phyloP scores from a whole-genome alignment of 768 basidiomycete species.

The Clavaria fumosa region DNA sequence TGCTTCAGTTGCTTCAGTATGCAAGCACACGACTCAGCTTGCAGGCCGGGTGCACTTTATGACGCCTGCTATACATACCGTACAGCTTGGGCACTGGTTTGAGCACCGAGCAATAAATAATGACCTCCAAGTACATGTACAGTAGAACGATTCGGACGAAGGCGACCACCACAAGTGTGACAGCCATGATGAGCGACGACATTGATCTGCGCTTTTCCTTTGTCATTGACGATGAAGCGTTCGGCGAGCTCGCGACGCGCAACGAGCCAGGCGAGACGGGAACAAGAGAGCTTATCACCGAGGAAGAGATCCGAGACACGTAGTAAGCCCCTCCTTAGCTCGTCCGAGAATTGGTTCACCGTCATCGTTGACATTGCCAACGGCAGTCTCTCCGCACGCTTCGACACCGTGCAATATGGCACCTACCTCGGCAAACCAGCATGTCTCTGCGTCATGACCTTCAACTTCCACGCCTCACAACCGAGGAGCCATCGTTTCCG shows the following conservation, averaged over 20 bases:
- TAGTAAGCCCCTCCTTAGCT: background rate
- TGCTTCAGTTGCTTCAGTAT: no score
- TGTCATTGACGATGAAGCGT: background rate
- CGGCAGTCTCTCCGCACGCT: conserved; percentile 1
- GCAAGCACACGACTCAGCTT: no score
- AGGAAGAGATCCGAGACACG: background rate
- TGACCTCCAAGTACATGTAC: no score
- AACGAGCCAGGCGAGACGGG: conserved; percentile 1
- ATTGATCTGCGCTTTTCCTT: background rate
- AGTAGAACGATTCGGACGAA: background rate
- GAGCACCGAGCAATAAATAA: no score
- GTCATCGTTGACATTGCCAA: no score
- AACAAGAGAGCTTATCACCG: background rate
- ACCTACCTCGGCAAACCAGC: conserved; percentile 1
- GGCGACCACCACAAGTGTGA: background rate
- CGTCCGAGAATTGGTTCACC: background rate
- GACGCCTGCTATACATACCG: no score
- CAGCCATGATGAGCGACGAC: background rate
- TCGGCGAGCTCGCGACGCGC: background rate
- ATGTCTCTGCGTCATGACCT: background rate
- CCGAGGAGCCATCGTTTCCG: conserved; percentile 1
- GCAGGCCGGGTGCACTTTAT: no score
- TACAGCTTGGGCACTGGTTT: no score
- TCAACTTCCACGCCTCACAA: conserved; percentile 1
- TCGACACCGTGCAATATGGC: conserved; percentile 1